phyloP scores from a whole-genome alignment of 2,329 filamentous ascomycete genomes.

The Epichloe elymi region DNA sequence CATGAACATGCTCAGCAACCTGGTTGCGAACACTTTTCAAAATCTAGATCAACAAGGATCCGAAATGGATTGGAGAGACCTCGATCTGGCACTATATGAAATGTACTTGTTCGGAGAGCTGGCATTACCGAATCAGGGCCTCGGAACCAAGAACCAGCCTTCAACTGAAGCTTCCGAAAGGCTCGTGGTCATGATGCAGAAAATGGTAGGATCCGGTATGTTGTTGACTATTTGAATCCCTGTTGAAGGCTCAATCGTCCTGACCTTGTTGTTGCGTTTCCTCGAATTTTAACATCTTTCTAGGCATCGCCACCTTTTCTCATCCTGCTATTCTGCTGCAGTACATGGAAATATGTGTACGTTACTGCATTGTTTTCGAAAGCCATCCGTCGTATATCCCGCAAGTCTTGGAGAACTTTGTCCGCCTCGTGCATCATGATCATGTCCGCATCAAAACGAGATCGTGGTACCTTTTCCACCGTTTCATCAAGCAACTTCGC shows the following conservation, averaged over 20 bases:
- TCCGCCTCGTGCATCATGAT: slow-evolving; percentile 76
- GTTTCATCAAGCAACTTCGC: slow-evolving; percentile 79
- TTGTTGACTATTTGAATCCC: slow-evolving; percentile 4
- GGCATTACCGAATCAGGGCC: slow-evolving; percentile 72
- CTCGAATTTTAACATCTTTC: neutral
- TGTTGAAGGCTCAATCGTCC: neutral
- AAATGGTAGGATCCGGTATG: slow-evolving; percentile 85
- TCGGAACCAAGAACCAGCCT: slow-evolving; percentile 77
- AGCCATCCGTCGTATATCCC: slow-evolving; percentile 69
- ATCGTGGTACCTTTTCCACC: slow-evolving; percentile 95
- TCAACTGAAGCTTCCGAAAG: slow-evolving; percentile 68
- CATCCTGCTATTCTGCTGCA: slow-evolving; percentile 89
- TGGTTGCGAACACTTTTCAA: slow-evolving; percentile 80
- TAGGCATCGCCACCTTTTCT: slow-evolving; percentile 70
- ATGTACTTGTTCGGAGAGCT: slow-evolving; percentile 94
- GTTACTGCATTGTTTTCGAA: slow-evolving; percentile 89
- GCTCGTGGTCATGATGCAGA: slow-evolving; percentile 82
- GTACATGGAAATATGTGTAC: slow-evolving; percentile 97
- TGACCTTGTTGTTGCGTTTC: neutral
- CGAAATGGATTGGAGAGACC: slow-evolving; percentile 82
- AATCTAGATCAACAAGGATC: slow-evolving; percentile 61
- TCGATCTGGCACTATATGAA: slow-evolving; percentile 87
- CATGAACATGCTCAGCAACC: slow-evolving; percentile 72
- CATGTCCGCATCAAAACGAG: slow-evolving; percentile 77
- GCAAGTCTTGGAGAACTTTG: slow-evolving; percentile 80